These are phyloP conservation scores for Daedaleopsis nitida DNA, from an alignment of 768 basidiomycete species.

Conservation along the genomic window DNA sequence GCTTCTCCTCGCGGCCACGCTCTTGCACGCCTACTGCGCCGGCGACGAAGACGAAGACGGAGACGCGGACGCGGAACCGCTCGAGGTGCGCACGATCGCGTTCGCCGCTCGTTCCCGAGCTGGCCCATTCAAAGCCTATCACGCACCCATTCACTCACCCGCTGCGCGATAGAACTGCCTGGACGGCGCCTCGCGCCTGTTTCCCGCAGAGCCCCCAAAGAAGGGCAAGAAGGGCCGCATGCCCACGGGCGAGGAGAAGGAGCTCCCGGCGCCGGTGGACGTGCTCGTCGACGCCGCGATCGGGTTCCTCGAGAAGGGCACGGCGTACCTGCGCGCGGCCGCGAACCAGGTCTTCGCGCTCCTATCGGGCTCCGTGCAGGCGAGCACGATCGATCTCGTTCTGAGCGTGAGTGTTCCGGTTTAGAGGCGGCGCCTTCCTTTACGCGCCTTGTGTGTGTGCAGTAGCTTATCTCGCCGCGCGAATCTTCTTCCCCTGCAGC, in stretches of 20 bases:
- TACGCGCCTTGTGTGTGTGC: neutral
- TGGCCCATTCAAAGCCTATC: neutral
- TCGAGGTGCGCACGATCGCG: constrained; percentile 52
- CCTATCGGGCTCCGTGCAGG: constrained; percentile 64
- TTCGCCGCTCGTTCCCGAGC: neutral
- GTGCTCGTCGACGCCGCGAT: constrained; percentile 88
- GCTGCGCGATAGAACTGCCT: constrained; percentile 53
- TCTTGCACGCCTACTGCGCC: constrained; percentile 74
- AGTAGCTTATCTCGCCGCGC: constrained; percentile 14
- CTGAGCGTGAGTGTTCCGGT: constrained; percentile 59
- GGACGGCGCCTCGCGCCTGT: constrained; percentile 60
- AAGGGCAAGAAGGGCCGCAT: constrained; percentile 44
- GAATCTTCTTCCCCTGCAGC: constrained; percentile 51
- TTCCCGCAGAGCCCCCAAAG: constrained; percentile 37
- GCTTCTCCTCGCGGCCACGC: constrained; percentile 67
- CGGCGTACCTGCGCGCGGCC: constrained; percentile 75
- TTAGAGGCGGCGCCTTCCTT: neutral
- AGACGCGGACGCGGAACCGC: constrained; percentile 47
- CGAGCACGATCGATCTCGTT: constrained; percentile 78
- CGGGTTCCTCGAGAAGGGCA: constrained; percentile 83
- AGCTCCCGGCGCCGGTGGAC: constrained; percentile 70
- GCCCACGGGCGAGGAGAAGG: constrained; percentile 31
- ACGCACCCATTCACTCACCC: neutral
- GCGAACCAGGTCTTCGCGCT: constrained; percentile 81
- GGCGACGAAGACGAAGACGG: constrained; percentile 41